Base-by-base conservation (phyloP, 2,329 filamentous ascomycete species). In the Coleophoma eucalyptorum region DNA sequence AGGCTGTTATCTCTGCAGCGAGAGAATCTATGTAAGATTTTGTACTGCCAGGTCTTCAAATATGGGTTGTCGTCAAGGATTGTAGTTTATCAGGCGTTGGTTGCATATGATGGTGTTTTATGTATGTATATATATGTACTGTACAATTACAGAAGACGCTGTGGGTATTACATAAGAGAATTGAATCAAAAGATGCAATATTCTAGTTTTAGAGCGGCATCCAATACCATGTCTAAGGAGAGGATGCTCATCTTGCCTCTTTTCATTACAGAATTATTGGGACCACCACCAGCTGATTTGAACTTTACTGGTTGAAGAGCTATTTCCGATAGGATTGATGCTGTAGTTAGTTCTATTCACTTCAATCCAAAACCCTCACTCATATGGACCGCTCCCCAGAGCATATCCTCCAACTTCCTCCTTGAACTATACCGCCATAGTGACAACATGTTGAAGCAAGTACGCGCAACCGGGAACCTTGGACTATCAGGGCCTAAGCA, bases 311-410 rank as follows among this genome's bases (percentile, higher is more conserved):
- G 26, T 26, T 26, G 26, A 26, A 26, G 26, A 26, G 26, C 26
- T 3, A 3, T 26, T 8, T 26, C 26, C 26, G 26, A 26, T 26
- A 7, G 10, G 26, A 26, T 26, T 26, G 5, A 26, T 26, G 26
- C 26, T 26, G 26, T 7, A 26, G 26, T 26, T 26, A 26, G 26
- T 26, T n/a, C 26, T 26, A 26, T 26, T 62, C 52, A 93, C 67
- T 92, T 94, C 67, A 97, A 75, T 32, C 91, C 91, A 77, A 97
- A 97, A 3, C 92, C 92, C 67, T 96, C 90, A 63, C 91, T 95
- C 68, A 92, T 90, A 57, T 83, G 75, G n/a, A 96, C 90, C 4
- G 92, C 92, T 55, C 82, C 80, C 90, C 91, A 96, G 32, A 97
- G 72, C 73, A 84, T 83, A 47, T 69, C 71, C 66, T 90, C 86